These are phyloP conservation scores for Hypoxylon subgilvum DNA, from an alignment of 495 filamentous ascomycete species.

Conservation along the genomic window DNA sequence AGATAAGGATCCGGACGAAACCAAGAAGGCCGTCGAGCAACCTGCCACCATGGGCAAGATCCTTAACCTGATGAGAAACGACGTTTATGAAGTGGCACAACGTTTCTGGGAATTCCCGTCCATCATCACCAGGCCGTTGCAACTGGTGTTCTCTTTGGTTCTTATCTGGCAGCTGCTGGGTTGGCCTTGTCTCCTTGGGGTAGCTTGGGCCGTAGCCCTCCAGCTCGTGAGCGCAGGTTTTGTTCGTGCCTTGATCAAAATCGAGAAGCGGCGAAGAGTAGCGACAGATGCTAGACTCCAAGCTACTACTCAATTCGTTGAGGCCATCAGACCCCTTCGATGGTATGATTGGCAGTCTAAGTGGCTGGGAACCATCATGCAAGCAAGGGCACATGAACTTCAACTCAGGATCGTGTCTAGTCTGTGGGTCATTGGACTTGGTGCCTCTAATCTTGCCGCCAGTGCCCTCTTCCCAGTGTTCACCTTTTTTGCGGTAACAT, in stretches of 20 bases:
- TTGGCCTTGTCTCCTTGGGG: constrained; percentile 76
- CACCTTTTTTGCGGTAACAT: constrained; percentile 78
- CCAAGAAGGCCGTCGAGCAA: constrained; percentile 44
- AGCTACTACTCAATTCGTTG: constrained; percentile 77
- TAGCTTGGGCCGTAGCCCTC: constrained; percentile 66
- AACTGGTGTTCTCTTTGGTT: constrained; percentile 67
- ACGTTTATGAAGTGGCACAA: constrained; percentile 84
- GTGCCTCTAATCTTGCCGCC: constrained; percentile 66
- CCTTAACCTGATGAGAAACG: constrained; percentile 75
- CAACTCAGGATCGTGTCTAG: constrained; percentile 67
- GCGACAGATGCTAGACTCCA: constrained; percentile 76
- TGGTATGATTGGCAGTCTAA: constrained; percentile 88
- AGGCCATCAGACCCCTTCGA: constrained; percentile 80
- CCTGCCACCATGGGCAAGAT: constrained; percentile 83
- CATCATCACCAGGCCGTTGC: constrained; percentile 72
- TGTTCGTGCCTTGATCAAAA: constrained; percentile 63
- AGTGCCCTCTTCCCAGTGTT: constrained; percentile 77
- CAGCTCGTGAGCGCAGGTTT: constrained; percentile 69
- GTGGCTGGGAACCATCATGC: constrained; percentile 77
- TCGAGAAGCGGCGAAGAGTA: constrained; percentile 67
- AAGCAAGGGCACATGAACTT: constrained; percentile 70
- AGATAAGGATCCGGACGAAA: constrained; percentile 3
- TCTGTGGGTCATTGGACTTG: constrained; percentile 64
- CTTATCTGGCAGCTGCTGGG: constrained; percentile 79
- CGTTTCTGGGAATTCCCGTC: constrained; percentile 77